These are phyloP conservation scores for Entophlyctis luteolus DNA, from an alignment of 192 early-diverging fungal genomes.

Conservation along the genomic window DNA sequence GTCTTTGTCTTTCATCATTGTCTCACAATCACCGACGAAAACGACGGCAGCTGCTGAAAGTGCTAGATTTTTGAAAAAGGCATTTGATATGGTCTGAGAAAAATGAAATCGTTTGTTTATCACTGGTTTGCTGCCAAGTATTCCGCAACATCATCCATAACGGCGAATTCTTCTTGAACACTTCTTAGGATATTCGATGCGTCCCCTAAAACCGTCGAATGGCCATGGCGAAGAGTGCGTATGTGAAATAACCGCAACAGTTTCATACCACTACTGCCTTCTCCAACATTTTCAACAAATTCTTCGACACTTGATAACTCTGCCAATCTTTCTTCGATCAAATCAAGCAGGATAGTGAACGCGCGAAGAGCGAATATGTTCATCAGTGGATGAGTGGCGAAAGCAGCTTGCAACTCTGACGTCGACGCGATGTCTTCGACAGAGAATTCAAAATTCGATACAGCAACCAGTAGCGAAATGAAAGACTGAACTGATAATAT, in stretches of 20 bases:
- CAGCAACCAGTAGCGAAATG: neutral
- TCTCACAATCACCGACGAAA: no score
- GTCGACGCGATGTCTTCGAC: neutral
- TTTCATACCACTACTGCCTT: neutral
- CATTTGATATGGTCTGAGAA: no score
- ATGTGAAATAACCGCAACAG: neutral
- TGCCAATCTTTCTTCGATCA: neutral
- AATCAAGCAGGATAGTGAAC: neutral
- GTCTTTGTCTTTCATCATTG: no score
- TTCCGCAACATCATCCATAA: slow-evolving; percentile 18
- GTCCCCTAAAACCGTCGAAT: slow-evolving; percentile 10
- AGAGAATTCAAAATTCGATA: neutral
- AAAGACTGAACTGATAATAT: slow-evolving; percentile 2
- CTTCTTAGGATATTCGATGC: slow-evolving; percentile 17
- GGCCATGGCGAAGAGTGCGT: slow-evolving; percentile 19
- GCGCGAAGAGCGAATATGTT: slow-evolving; percentile 5
- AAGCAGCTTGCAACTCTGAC: neutral
- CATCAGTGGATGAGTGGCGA: neutral
- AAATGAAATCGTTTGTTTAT: no score
- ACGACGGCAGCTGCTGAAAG: no score
- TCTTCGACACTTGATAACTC: slow-evolving; percentile 1
- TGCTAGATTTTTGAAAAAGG: no score
- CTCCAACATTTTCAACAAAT: neutral
- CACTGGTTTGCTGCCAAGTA: slow-evolving; percentile 31
- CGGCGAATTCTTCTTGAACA: slow-evolving; percentile 31